These are phyloP conservation scores for Dunaliella primolecta DNA, from an alignment of 139 green algal species.

Conservation along the genomic window DNA sequence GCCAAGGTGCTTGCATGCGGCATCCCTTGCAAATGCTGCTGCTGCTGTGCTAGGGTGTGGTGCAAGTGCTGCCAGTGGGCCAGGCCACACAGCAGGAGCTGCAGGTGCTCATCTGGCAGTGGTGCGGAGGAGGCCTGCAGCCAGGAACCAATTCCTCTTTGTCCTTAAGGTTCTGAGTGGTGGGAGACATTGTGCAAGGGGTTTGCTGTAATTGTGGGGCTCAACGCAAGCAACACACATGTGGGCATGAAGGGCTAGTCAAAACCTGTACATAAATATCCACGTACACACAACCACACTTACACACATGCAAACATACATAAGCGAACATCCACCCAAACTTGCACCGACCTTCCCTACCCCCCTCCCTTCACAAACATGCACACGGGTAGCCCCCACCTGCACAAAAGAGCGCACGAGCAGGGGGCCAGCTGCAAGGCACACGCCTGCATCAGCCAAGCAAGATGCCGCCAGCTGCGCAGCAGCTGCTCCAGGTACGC, in stretches of 20 bases:
- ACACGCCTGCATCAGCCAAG: not conserved
- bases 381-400: no score
- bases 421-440: not conserved
- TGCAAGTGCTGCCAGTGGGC: not conserved
- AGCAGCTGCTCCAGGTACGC: no score
- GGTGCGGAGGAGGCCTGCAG: no score
- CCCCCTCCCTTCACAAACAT: no score
- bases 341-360: no score
- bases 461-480: not conserved
- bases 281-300: not conserved
- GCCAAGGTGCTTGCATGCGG: not conserved
- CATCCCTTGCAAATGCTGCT: not conserved
- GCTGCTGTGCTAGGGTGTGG: not conserved
- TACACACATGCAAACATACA: not conserved
- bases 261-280: not conserved
- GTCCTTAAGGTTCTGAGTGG: no score
- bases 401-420: not conserved
- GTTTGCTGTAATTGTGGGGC: not conserved
- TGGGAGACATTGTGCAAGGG: no score
- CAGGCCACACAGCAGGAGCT: not conserved
- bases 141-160: no score
- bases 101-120: no score
- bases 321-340: not conserved
- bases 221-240: not conserved
- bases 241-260: not conserved